Conservation (phyloP, 371 early-diverging fungal genomes). For the Mucor lusitanicus region DNA sequence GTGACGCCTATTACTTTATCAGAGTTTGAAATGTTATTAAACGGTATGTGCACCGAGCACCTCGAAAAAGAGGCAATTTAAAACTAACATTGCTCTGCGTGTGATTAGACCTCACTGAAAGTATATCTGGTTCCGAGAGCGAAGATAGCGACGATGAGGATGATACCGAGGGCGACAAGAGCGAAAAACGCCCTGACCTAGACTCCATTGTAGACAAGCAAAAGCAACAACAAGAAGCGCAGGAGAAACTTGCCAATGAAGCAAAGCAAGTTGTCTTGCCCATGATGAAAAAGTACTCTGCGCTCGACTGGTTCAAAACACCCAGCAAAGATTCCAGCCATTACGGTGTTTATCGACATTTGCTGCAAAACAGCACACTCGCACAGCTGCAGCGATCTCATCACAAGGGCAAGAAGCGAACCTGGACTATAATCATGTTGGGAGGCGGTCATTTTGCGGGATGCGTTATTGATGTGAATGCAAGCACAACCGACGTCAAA, state of each 20-base stretch:
- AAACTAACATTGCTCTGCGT: neutral
- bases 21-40: conserved; percentile 76
- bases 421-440: conserved; percentile 82
- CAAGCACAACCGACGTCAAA: conserved; percentile 47
- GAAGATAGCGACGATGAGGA: conserved; percentile 32
- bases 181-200: conserved; percentile 8
- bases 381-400: conserved; percentile 16
- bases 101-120: conserved; percentile 43
- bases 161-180: conserved; percentile 18
- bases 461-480: conserved; percentile 75
- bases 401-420: conserved; percentile 30
- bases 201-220: conserved; percentile 45
- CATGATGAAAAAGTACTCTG: conserved; percentile 33
- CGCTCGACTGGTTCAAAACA: conserved; percentile 56
- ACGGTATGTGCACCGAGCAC: conserved; percentile 35
- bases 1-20: conserved; percentile 81
- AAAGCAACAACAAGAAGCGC: conserved; percentile 20
- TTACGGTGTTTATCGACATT: conserved; percentile 62
- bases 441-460: conserved; percentile 93
- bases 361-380: conserved; percentile 28
- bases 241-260: conserved; percentile 27
- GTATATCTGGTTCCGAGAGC: conserved; percentile 52
- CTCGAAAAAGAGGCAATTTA: neutral
- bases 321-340: conserved; percentile 24
- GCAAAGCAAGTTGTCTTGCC: conserved; percentile 24